A percentile compares a stretch with the other conserved stretches of the same genome.
phyloP scores from a whole-genome alignment of 768 basidiomycete genomes.

The Cystofilobasidium bisporidii region DNA sequence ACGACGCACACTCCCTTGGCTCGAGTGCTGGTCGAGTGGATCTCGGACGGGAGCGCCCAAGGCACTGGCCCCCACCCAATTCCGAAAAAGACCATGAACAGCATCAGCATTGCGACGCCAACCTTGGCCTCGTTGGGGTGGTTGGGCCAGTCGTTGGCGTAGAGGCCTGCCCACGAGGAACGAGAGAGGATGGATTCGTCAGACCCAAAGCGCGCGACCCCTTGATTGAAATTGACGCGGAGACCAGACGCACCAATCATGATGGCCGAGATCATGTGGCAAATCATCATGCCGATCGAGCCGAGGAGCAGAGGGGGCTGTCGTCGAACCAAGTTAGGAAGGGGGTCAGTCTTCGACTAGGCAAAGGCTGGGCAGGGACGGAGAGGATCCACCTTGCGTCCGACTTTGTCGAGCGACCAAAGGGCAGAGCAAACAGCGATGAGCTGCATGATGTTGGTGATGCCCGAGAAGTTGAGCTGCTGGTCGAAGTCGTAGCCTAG shows the following conservation, averaged over 20 bases:
- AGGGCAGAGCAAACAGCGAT: constrained; percentile 17
- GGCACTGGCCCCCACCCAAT: constrained; percentile 11
- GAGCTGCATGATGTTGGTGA: constrained; percentile 29
- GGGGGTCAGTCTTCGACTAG: no score
- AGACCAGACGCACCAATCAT: no score
- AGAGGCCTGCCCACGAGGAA: no score
- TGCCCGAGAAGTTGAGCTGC: constrained; percentile 25
- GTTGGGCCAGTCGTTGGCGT: background rate
- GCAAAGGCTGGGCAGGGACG: no score
- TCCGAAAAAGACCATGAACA: background rate
- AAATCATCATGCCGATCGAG: background rate
- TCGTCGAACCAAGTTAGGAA: no score
- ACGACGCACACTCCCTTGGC: constrained; percentile 13
- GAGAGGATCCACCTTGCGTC: no score
- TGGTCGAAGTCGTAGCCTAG: constrained; percentile 25
- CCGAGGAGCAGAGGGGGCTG: constrained; percentile 19
- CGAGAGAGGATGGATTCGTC: no score
- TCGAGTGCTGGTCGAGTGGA: background rate
- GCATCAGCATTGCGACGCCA: background rate
- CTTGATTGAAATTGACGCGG: no score
- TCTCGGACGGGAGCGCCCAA: constrained; percentile 3
- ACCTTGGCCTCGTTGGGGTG: background rate
- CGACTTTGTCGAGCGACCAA: constrained; percentile 22
- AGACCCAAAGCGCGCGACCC: no score
- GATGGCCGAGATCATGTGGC: background rate